Base-by-base conservation (phyloP, 371 early-diverging fungal genomes). In the Haplosporangium sp. region DNA sequence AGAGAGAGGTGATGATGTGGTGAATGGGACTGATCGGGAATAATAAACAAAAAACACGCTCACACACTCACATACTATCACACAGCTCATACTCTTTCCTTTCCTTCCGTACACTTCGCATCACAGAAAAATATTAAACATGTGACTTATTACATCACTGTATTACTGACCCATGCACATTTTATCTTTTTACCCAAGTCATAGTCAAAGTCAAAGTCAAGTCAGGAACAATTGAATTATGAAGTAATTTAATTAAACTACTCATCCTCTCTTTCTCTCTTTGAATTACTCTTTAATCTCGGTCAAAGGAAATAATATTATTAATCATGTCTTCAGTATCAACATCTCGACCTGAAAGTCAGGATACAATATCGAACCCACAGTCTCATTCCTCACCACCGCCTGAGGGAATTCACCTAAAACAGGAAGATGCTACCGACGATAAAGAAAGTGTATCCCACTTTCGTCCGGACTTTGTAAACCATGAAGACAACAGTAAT, bases 341-440 rank as follows among this genome's bases (percentile, higher is more conserved):
- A 59, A 48, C 34, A 8, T n/a, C 7, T 35, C 61, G 55, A 44
- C 74, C 74, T 13, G 74, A 68, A 35, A 74, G 73, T 37, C 67
- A 63, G 20, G 74, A 74, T 27, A 74, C 74, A 44, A 68, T 74
- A 60, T 68, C 73, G 35, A 45, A 48, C 8, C 65, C 45, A 10
- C 48, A 52, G 5, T 19, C 35, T 45, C 50, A n/a, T 34, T 37
- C 42, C 10, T 45, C 68, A 39, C 44, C 53, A 1, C 27, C 50
- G 42, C 42, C 44, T 6, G 19, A 1, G 44, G 65, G 50, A 61
- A 39, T 27, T n/a, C 34, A 20, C 20, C 61, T 72, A 13, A 65
- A 72, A 11, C 65, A 61, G 47, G 66, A 72, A 37, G 65, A 66
- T 11, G 44, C 56, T 13, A 5, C 44, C 20, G 40, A 8, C 42